Evolutionary conservation across 2,329 filamentous ascomycete species (phyloP), one percentile per base, ranked within the genome.

Genomic region (Neoscytalidium dimidiatum): DNA sequence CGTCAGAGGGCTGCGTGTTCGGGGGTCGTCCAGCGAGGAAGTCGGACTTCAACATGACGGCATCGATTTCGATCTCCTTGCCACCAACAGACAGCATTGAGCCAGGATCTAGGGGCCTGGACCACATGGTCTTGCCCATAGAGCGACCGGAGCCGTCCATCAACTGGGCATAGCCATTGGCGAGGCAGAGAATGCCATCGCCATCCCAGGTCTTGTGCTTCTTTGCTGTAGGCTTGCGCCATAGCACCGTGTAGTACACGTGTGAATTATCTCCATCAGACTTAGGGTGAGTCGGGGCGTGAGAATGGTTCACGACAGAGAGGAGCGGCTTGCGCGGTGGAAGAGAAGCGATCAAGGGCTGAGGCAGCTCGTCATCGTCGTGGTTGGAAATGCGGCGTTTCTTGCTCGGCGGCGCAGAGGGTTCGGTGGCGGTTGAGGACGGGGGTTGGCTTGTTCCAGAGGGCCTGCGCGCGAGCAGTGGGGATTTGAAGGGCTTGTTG

Each of bases 141-240:
- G 88, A 85, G 72, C 83, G 85, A 3, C 89, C 89, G 0, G 84
- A 84, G 11, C 85, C 81, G 72, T 91, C 87, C 66, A 87, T 85
- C 17, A 92, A 79, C 62, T 80, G 82, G 3, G 85, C 88, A 71
- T 84, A 84, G 3, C 87, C 87, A 38, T 81, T 83, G 2, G 79
- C 76, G 3, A 89, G 80, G 3, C 82, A 80, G 8, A 92, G 79
- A 2, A 91, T 81, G 1, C 88, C 90, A 75, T 92, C 90, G 2
- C 89, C 89, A 71, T 92, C 89, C 89, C 90, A 92, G 4, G 88
- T 92, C 74, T 92, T 92, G 75, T 92, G 86, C 77, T 92, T 92
- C 75, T 91, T 92, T 5, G 80, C 84, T 0, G 88, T 90, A 60
- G 84, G 85, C 74, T 90, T 91, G 21, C 90, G 86, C 72, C 81